These are phyloP conservation scores for Xerocomellus dryophilus DNA, from an alignment of 768 basidiomycete genomes.

Conservation along the genomic window DNA sequence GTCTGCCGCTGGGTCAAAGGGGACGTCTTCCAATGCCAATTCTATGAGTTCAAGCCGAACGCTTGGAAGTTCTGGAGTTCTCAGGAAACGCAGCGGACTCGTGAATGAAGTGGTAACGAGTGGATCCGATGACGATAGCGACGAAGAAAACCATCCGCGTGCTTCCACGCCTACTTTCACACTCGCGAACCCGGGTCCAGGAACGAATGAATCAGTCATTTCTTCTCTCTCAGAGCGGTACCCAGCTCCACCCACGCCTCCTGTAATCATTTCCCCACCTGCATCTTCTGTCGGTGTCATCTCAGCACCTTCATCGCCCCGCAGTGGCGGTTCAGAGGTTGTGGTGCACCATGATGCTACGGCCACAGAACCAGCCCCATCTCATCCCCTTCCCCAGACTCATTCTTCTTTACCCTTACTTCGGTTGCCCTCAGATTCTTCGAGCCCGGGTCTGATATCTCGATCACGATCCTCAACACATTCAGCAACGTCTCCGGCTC, in stretches of 20 bases:
- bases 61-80: conserved; percentile 4
- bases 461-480: conserved; percentile 3
- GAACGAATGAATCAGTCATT: conserved; percentile 8
- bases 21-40: conserved; percentile 9
- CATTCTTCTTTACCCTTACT: conserved; percentile 9
- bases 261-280: conserved; percentile 28
- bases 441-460: neutral
- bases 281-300: conserved; percentile 23
- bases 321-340: conserved; percentile 16
- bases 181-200: neutral
- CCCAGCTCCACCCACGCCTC: conserved; percentile 28
- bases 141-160: neutral
- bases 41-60: conserved; percentile 11
- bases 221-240: conserved; percentile 32
- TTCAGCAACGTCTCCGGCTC: conserved; percentile 14
- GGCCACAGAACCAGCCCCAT: neutral
- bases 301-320: conserved; percentile 22
- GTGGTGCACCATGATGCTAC: conserved; percentile 2
- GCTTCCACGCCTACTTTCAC: conserved; percentile 1
- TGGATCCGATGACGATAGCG: neutral
- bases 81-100: conserved; percentile 19
- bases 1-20: conserved; percentile 3
- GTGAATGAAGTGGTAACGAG: conserved; percentile 9
- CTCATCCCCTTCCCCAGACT: neutral
- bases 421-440: conserved; percentile 5